Evolutionary conservation across 192 early-diverging fungal species (phyloP).

Genomic region (Physocladia obscura): DNA sequence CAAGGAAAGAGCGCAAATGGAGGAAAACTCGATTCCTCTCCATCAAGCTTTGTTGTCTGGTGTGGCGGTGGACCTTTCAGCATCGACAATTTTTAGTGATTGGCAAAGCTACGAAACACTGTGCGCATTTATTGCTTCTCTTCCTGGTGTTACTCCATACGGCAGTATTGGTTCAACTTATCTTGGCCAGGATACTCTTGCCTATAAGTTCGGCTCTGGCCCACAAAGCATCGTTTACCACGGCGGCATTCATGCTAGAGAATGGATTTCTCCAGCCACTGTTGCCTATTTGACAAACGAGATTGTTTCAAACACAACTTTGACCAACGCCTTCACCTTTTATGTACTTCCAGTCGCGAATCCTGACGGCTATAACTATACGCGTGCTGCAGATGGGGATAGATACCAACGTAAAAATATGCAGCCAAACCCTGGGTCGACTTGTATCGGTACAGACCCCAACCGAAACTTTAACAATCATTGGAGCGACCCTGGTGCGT

Average conservation of each 20-base stretch:
- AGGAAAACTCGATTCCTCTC: constrained; percentile 17
- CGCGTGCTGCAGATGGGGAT: constrained; percentile 18
- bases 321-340: constrained; percentile 50
- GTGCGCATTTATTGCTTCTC: constrained; percentile 19
- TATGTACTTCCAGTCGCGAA: constrained; percentile 59
- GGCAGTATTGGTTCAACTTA: constrained; percentile 31
- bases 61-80: constrained; percentile 5
- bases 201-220: constrained; percentile 35
- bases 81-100: constrained; percentile 29
- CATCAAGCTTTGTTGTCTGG: not conserved
- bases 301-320: constrained; percentile 35
- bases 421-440: constrained; percentile 47
- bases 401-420: constrained; percentile 46
- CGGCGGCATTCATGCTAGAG: constrained; percentile 60
- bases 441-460: constrained; percentile 41
- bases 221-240: constrained; percentile 31
- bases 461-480: constrained; percentile 56
- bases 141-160: constrained; percentile 19
- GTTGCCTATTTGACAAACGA: constrained; percentile 41
- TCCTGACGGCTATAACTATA: constrained; percentile 59
- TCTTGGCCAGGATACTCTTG: constrained; percentile 27
- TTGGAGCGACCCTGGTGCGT: constrained; percentile 51
- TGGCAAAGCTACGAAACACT: constrained; percentile 35
- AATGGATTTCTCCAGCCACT: constrained; percentile 59
- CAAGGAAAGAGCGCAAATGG: constrained; percentile 32